A percentile compares a stretch with the other conserved stretches of the same genome.
Evolutionary conservation across 768 basidiomycete genomes (phyloP).

Genomic region (Pleurotus ostreatus): DNA sequence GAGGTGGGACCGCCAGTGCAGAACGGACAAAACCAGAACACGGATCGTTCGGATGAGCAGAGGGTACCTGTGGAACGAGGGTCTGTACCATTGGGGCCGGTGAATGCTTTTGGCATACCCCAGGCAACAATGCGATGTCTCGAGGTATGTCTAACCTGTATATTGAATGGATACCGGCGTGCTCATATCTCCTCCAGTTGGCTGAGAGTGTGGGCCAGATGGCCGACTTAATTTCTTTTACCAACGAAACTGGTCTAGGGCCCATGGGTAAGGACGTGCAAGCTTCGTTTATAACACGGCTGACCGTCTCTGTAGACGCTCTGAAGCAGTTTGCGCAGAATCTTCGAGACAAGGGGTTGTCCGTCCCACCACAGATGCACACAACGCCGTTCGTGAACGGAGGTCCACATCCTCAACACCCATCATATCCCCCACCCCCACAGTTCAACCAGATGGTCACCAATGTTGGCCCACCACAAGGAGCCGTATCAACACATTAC

Average conservation of each 20-base stretch:
- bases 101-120: conserved; percentile 85
- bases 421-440: conserved; percentile 18
- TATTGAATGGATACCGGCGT: background rate
- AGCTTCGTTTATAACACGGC: conserved; percentile 1
- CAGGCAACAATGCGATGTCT: conserved; percentile 88
- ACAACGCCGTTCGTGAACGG: conserved; percentile 17
- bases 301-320: conserved; percentile 28
- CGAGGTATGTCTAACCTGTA: conserved; percentile 45
- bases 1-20: conserved; percentile 18
- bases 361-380: conserved; percentile 12
- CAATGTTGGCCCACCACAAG: conserved; percentile 9
- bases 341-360: conserved; percentile 26
- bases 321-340: conserved; percentile 34
- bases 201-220: conserved; percentile 81
- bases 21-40: conserved; percentile 40
- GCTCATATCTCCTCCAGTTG: conserved; percentile 36
- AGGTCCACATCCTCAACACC: conserved; percentile 9
- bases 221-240: conserved; percentile 71
- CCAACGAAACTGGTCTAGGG: conserved; percentile 49
- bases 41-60: conserved; percentile 65
- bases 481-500: conserved; percentile 28
- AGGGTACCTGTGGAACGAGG: conserved; percentile 55
- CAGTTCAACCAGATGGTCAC: background rate
- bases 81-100: conserved; percentile 75
- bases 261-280: conserved; percentile 55